Base-by-base conservation (phyloP, 805 yeast genomes). In the Wilhelminamyces savonicus region DNA sequence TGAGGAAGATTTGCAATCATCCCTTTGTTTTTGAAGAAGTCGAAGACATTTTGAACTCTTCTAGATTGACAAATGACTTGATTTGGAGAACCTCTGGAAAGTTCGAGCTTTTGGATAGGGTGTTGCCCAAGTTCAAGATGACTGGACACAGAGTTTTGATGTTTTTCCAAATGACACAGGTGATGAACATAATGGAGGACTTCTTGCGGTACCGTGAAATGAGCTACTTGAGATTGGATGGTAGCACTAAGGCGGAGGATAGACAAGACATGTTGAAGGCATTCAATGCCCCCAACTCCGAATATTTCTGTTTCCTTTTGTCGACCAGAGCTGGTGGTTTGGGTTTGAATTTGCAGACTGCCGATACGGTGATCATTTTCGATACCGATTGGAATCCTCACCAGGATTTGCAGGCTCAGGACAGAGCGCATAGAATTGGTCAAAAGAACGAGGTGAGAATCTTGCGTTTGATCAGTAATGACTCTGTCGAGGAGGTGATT, bases 341-440 rank as follows among this genome's bases (percentile, higher is more conserved):
- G 46, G 94, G 94, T 50, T 69, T 83, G 48, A 83, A 83, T 55
- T 73, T 83, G 53, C 94, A 83, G 61, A 82, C 88, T 16, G 94
- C 94, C 3, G 94, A 83, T 52, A 83, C 94, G 0, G 94, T 83
- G 35, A 76, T 83, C 39, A 83, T 83, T 39, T 83, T 82, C 52
- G 94, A 83, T 54, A 81, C 90, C 11, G 94, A 83, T 61, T 83
- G 94, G 94, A 83, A 83, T 50, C 94, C 94, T 7, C 94, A 83
- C 60, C 94, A 83, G 56, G 94, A 83, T 75, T 72, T 83, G 49
- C 94, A 83, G 54, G 94, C 92, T 1, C 94, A 83, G 57, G 94
- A 83, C 57, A 71, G 94, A 65, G 94, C 94, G 1, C 94, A 83
- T 55, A 74, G 94, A 69, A 83, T 83, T 54, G 94, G 94, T 25